Evolutionary conservation across 257 asterid species (phyloP), one percentile per base, ranked within the genome.

Genomic region (Solanum tarapatanum): DNA sequence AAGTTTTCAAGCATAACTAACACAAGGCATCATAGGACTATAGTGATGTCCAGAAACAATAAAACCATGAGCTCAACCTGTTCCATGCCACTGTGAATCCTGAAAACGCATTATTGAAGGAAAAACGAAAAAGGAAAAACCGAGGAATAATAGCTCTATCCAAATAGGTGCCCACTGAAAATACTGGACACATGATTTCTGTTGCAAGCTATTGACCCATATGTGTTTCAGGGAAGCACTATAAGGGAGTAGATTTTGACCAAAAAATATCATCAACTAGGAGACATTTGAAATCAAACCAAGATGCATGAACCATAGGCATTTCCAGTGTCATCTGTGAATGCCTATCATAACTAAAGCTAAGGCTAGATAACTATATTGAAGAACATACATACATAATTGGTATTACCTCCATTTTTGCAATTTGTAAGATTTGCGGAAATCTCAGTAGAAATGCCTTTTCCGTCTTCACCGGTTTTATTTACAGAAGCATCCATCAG

Each of bases 381-480:
- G 58, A 73, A 86, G 48, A 16, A 32, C 74, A 30, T 33, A 51
- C 73, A 33, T 43, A 70, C 75, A 41, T 36, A 77, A 74, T 64
- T 88, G 83, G 75, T 14, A 80, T 83, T 91, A 92, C 95, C 97
- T 93, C 95, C 88, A 89, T 83, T 82, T 86, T 87, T 92, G 88
- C 90, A 84, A 87, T 87, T 91, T 85, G 91, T 90, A 72, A 94
- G 87, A 90, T 92, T 88, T 62, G 93, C 87, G 80, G 90, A 92
- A 90, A 85, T 86, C 87, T 90, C 95, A 23, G 90, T 87, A 83
- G 91, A 84, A 83, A 84, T 69, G 87, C 94, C 91, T 45, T 92
- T 93, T 79, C 84, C 90, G 85, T 84, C 91, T 70, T 88, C 88
- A 85, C 92, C 95, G 84, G 88, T 58, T 90, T 91, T 93, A 84